Conservation (phyloP, 2,329 filamentous ascomycete species). For the Cyanodermella asteris region DNA sequence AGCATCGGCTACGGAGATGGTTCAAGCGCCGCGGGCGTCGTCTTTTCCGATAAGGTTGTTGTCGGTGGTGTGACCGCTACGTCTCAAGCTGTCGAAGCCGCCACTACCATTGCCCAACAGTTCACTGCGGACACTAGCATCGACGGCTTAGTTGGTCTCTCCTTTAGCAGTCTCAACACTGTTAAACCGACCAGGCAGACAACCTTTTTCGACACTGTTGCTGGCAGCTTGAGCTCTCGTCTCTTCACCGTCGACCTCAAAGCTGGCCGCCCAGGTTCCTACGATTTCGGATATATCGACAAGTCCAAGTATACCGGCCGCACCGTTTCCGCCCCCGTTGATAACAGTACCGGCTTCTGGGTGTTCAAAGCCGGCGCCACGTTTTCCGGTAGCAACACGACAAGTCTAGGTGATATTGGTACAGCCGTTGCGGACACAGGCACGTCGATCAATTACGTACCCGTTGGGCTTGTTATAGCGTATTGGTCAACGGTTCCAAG, state of each 20-base stretch:
- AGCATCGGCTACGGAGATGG: slow-evolving; percentile 45
- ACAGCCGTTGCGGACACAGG: slow-evolving; percentile 45
- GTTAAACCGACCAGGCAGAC: not conserved
- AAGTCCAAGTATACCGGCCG: not conserved
- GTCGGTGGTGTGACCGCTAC: slow-evolving; percentile 41
- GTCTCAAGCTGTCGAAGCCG: slow-evolving; percentile 43
- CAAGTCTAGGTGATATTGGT: slow-evolving; percentile 16
- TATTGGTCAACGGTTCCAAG: slow-evolving; percentile 38
- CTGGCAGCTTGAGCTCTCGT: not conserved
- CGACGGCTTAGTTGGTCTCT: not conserved
- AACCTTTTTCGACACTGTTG: not conserved
- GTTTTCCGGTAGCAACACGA: too few species aligned
- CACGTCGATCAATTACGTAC: slow-evolving; percentile 42
- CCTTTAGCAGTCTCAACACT: not conserved
- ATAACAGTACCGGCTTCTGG: not conserved
- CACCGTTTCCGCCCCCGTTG: not conserved
- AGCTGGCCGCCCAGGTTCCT: not conserved
- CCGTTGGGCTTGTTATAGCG: slow-evolving; percentile 29
- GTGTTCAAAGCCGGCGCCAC: too few species aligned
- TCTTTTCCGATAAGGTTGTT: slow-evolving; percentile 43
- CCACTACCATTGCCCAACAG: slow-evolving; percentile 27
- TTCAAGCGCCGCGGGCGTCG: slow-evolving; percentile 38
- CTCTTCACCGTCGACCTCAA: slow-evolving; percentile 1
- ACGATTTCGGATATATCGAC: not conserved
- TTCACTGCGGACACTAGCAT: not conserved